Evolutionary conservation across 129 eudicot species (phyloP).

Genomic region (Flaveria linearis): DNA sequence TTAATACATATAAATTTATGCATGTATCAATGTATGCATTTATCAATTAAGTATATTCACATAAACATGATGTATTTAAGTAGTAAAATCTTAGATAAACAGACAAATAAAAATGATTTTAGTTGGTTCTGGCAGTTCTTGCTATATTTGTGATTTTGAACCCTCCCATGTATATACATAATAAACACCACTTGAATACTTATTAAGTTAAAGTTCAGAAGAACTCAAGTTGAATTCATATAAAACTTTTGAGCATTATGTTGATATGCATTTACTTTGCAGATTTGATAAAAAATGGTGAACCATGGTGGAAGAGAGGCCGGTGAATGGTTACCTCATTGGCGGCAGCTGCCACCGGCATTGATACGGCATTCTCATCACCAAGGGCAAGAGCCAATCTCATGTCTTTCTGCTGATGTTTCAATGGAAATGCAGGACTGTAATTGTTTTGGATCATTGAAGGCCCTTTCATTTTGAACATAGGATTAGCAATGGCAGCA

Average conservation of each 20-base stretch:
- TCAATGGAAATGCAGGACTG: constrained; percentile 86
- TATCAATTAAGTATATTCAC: no score
- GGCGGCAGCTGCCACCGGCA: constrained; percentile 99
- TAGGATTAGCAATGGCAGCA: constrained; percentile 91
- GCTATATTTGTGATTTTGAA: no score
- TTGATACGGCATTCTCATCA: constrained; percentile 78
- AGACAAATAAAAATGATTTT: no score
- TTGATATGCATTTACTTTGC: not conserved
- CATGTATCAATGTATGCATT: no score
- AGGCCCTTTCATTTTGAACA: constrained; percentile 97
- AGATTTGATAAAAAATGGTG: not conserved
- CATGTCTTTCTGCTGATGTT: constrained; percentile 99
- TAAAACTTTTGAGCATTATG: not conserved
- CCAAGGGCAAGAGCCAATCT: constrained; percentile 97
- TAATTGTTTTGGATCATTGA: constrained; percentile 69
- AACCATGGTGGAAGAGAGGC: not conserved
- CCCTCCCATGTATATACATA: no score
- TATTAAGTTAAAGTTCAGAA: not conserved
- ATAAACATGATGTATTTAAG: no score
- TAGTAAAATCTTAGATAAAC: no score
- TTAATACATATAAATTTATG: no score
- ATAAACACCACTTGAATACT: no score
- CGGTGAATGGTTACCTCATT: constrained; percentile 60
- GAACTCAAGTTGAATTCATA: not conserved
- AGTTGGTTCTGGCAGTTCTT: no score